Evolutionary conservation across 139 green algal genomes (phyloP), one percentile per base, ranked within the genome.

Genomic region (Volvox reticuliferus): DNA sequence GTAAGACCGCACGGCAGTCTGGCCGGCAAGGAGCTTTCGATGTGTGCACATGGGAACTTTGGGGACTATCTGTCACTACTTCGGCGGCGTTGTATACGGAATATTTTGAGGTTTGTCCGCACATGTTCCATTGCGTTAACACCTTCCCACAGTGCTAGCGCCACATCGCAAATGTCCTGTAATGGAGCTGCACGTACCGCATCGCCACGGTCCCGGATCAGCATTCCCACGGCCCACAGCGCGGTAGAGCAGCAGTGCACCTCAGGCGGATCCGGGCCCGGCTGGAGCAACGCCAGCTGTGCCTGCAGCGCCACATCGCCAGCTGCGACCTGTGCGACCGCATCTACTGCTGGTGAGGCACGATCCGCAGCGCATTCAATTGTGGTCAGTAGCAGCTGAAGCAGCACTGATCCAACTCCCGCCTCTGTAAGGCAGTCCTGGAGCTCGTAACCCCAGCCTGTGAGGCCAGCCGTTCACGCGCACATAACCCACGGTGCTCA

Each of bases 151-250:
- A 9, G 44, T 55, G 44, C 44, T 55, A 9, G 44, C 44, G 44
- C 44, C 44, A 55, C 5, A 55, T 9, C n/a, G n/a, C n/a, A n/a
- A 55, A 55, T 14, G 44, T 55, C 9, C 5, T 55, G 44, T 55
- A n/a, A n/a, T n/a, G n/a, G 17, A 50, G 75, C 9, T 20, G 14
- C 19, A 73, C 86, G 9, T 71, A 84, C 71, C 86, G 65, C 73
- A 13, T 76, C 73, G 3, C 3, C 19, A 5, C 86, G 19, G 0
- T 71, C 71, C 19, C 73, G 71, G 26, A 90, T 75, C 73, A 90
- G 16, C 86, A 90, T 90, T 32, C 73, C 71, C n/a, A 83, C 19
- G 12, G 86, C 86, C 86, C 86, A 90, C 86, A 90, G 50, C 50
- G 86, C 86, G 12, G 86, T 90, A 18, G 2, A 18, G 73, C 86